Conservation (phyloP, 1,284 basidiomycete genomes). For the Leccinum fallax region DNA sequence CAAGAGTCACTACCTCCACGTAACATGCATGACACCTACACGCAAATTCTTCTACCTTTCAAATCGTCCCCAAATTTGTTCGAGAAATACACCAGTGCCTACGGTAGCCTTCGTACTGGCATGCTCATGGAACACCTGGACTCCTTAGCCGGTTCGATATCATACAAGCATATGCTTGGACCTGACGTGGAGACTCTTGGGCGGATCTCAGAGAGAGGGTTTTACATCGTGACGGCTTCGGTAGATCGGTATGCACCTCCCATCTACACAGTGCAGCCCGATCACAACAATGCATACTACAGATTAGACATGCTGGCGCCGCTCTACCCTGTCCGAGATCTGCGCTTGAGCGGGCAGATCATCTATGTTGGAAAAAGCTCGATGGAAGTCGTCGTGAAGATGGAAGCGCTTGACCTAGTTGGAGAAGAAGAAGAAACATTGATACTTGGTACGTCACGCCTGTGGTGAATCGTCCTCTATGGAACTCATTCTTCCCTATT, state of each 20-base stretch:
- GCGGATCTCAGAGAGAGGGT: conserved; percentile 59
- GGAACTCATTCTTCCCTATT: not conserved
- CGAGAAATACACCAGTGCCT: conserved; percentile 70
- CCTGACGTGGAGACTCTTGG: conserved; percentile 56
- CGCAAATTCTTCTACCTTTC: conserved; percentile 66
- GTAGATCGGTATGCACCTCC: conserved; percentile 61
- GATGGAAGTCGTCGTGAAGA: conserved; percentile 82
- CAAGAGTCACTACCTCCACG: conserved; percentile 43
- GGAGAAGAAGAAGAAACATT: conserved; percentile 56
- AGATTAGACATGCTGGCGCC: conserved; percentile 68
- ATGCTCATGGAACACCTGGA: conserved; percentile 81
- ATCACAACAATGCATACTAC: not conserved
- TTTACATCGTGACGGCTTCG: conserved; percentile 82
- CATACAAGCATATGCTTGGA: conserved; percentile 80
- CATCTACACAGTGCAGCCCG: not conserved
- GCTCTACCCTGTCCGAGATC: conserved; percentile 61
- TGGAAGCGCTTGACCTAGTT: conserved; percentile 62
- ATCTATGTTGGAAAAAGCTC: conserved; percentile 77
- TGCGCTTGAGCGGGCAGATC: conserved; percentile 78
- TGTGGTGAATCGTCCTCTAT: conserved; percentile 7
- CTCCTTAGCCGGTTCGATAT: conserved; percentile 79
- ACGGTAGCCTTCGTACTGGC: conserved; percentile 65
- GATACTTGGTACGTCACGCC: conserved; percentile 55
- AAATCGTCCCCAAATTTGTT: conserved; percentile 56
- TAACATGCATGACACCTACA: conserved; percentile 70